Evolutionary conservation across 345 rosid genomes (phyloP), one percentile per base, ranked within the genome.

Genomic region (Microcos paniculata): DNA sequence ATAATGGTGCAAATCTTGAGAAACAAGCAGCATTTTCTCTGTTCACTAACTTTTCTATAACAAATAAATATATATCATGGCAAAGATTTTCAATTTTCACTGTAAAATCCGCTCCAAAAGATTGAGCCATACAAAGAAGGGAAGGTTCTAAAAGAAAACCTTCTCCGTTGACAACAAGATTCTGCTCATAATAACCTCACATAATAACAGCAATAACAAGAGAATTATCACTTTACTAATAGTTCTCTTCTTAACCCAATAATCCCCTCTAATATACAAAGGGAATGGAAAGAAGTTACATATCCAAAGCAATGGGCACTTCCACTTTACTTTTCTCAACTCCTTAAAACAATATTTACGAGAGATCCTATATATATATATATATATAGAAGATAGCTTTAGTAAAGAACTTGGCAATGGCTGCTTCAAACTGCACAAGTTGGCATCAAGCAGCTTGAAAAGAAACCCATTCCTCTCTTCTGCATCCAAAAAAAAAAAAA

Each of bases 401-500:
- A 30, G 48, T 35, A 31, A 10, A 26, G 19, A 58, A 10, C 6
- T 51, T 16, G 57, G 45, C 28, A 13, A n/a, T 2, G 24, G 30
- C 73, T 19, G 59, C 80, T 77, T 90, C 88, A 88, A 62, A 75
- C 74, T 42, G 77, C 82, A 82, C 89, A 83, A 56, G 85, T 77
- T 13, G 99, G 97, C 81, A 84, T 35, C 86, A 88, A 82, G 86
- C 99, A 96, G 87, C 94, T 87, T 48, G 94, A 75, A 80, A 94
- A 86, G 85, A 92, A 84, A 31, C 96, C 89, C 74, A 91, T 76
- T 46, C 88, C 90, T 80, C 90, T 85, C 79, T 85, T 93, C 99
- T 96, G 90, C 88, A 81, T 16, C 1, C 24, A 23, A 46, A 49
- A 55, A 69, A 12, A 8, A 0, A 26, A 23, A 69, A 46, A 19